Percentiles rank a stretch among this genome's conserved stretches.
These are phyloP conservation scores for Coffea eugenioides DNA, from an alignment of 257 asterid genomes.

Conservation along the genomic window DNA sequence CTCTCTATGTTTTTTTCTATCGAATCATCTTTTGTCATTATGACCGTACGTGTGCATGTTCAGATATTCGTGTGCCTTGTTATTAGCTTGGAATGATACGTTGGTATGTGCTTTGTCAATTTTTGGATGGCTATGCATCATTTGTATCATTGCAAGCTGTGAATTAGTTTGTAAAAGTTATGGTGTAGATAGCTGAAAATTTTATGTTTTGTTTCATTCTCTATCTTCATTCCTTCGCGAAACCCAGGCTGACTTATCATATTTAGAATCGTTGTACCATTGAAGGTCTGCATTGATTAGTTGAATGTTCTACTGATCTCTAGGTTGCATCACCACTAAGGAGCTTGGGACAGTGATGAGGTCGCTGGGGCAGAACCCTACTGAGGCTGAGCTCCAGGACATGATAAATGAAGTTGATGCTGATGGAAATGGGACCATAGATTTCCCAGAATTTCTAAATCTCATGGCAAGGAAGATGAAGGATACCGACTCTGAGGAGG, in stretches of 20 bases:
- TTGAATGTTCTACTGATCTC: not conserved
- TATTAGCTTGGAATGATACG: not conserved
- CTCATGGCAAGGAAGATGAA: conserved; percentile 7
- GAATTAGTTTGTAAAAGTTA: not conserved
- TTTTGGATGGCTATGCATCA: not conserved
- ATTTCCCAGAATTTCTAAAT: not conserved
- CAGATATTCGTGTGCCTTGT: not conserved
- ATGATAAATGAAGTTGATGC: conserved; percentile 5
- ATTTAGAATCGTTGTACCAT: too few species aligned
- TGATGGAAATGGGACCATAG: not conserved
- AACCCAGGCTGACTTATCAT: too few species aligned
- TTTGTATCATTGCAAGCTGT: not conserved
- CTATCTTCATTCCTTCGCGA: too few species aligned
- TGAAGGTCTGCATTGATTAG: not conserved
- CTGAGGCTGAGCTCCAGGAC: conserved; percentile 7
- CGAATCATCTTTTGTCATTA: too few species aligned
- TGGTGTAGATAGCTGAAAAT: not conserved
- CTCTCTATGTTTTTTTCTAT: not conserved
- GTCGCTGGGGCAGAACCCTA: conserved; percentile 3
- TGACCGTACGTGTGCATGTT: too few species aligned
- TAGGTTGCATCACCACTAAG: conserved; percentile 4
- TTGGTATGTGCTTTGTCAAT: not conserved
- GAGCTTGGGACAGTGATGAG: conserved; percentile 1
- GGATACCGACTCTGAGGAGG: not conserved
- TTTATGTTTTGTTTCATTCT: not conserved